Base-by-base conservation (phyloP, 31 red algal genomes). In the Porphyra umbilicalis region DNA sequence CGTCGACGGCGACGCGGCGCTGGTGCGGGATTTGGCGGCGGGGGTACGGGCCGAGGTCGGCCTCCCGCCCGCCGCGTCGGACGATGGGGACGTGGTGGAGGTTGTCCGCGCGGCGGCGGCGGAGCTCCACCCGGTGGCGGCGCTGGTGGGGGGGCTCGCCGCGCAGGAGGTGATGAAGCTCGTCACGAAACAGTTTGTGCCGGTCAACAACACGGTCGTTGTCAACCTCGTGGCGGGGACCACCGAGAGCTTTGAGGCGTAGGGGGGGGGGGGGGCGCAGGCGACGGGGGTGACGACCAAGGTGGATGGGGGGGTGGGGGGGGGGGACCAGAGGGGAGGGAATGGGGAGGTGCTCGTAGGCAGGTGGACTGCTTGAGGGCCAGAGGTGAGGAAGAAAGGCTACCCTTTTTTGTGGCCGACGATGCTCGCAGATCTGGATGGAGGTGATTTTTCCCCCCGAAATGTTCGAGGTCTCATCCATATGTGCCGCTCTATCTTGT, bases 171-270 rank as follows among this genome's bases (percentile, higher is more conserved):
- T 79, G 30, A 88, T 89, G 37, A 97, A 97, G 77, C 78, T 97
- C 25, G 20, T 97, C 35, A 97, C 94, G n/a, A 81, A 85, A 35
- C 94, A 97, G 79, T 97, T 97, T 93, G 75, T 85, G 38, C 94
- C 94, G 6, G 37, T 97, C 29, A 85, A 86, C 75, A 87, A 93
- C 75, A 88, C 88, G 33, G 38, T 93, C 29, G 78, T 97, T 29
- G 75, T 97, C n/a, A 93, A 97, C 40, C 75, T 92, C 34, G 85
- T 82, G 35, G 33, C 80, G 31, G 76, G 77, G 46, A 88, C 85
- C 20, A 92, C 85, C 78, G 85, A 78, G 11, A 88, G 76, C 67
- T 92, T 92, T 82, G 77, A 76, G 44, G 90, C 85, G 33, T 92
- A 81, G 80, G 0, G 7, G 57, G 25, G 57, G 57, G 57, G 16